Conservation (phyloP, 1,139 yeast species). For the Kodamaea anthophila region DNA sequence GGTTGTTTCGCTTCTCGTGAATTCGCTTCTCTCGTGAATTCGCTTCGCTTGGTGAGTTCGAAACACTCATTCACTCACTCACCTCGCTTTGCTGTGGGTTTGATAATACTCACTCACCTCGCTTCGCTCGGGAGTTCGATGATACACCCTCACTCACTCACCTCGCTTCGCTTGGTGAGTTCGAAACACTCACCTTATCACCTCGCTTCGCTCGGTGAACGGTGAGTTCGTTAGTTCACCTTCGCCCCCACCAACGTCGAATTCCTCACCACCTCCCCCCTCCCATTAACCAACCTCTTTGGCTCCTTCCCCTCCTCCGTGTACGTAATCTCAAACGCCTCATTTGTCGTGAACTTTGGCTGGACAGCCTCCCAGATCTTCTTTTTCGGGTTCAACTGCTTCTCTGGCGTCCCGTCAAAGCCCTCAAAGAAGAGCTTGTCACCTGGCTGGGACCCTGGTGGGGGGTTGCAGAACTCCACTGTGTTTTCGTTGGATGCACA, state of each 20-base stretch:
- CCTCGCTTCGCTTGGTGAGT: too few relatives aligned
- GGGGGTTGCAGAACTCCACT: constrained; percentile 94
- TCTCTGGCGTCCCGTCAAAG: constrained; percentile 81
- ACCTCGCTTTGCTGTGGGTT: too few relatives aligned
- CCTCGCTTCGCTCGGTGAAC: too few relatives aligned
- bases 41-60: too few relatives aligned
- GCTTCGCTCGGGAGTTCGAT: too few relatives aligned
- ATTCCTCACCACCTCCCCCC: constrained; percentile 69
- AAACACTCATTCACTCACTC: too few relatives aligned
- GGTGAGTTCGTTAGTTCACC: constrained; percentile 50
- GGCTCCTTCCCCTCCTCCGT: constrained; percentile 77
- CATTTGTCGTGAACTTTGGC: constrained; percentile 82
- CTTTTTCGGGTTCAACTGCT: constrained; percentile 95
- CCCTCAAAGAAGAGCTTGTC: constrained; percentile 95
- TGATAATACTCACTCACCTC: too few relatives aligned
- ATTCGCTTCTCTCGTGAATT: too few relatives aligned
- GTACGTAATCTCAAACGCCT: constrained; percentile 69
- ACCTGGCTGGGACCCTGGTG: constrained; percentile 91
- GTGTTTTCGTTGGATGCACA: constrained; percentile 71
- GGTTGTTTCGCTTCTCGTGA: too few relatives aligned
- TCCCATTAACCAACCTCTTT: constrained; percentile 69
- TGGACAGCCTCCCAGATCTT: constrained; percentile 95
- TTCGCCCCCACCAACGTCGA: constrained; percentile 61
- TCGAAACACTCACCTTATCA: too few relatives aligned
- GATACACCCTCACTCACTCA: too few relatives aligned